Base-by-base conservation (phyloP, 495 filamentous ascomycete species). In the Barbatosphaeria neglecta region DNA sequence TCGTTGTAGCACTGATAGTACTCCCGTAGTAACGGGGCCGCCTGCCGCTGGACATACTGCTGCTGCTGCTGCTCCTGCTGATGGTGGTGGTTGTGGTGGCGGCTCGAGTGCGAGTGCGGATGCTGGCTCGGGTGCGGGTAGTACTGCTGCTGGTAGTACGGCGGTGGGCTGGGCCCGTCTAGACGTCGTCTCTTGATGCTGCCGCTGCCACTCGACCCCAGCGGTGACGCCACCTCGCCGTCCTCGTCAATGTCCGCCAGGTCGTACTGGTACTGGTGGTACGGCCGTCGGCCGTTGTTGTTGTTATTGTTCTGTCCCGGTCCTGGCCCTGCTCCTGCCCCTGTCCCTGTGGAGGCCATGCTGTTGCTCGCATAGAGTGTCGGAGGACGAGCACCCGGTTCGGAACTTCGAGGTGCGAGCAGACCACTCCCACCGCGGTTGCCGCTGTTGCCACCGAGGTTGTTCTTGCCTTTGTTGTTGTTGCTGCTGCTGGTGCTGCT, bases 101-200 rank as follows among this genome's bases (percentile, higher is more conserved):
- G 11, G 1, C 22, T 10, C 15, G 23, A 41, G 20, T 24, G 17
- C 8, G 0, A 19, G 22, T 41, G n/a, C 15, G 9, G n/a, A n/a
- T n/a, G n/a, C n/a, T n/a, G 6, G 46, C 40, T 22, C 37, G 47
- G 16, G 24, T 25, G 35, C 47, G 54, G 6, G 33, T 19, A 10
- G 38, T 22, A n/a, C n/a, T n/a, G n/a, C 13, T 35, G 31, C 31
- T 35, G 31, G 31, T 10, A n/a, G 13, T 2, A 35, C 31, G 9
- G 31, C 31, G 13, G 13, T n/a, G 31, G 11, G 41, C 18, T 9
- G 16, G 38, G 22, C 22, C 22, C 35, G 41, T 57, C 55, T 49
- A 50, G 51, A 23, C 59, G 53, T 15, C 57, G 59, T 33, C 62
- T 56, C 49, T 65, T 65, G 24, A 35, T n/a, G n/a, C n/a, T n/a